Evolutionary conservation across 75 land plant species (phyloP), one percentile per base, ranked within the genome.

Genomic region (Pinus albicaulis): DNA sequence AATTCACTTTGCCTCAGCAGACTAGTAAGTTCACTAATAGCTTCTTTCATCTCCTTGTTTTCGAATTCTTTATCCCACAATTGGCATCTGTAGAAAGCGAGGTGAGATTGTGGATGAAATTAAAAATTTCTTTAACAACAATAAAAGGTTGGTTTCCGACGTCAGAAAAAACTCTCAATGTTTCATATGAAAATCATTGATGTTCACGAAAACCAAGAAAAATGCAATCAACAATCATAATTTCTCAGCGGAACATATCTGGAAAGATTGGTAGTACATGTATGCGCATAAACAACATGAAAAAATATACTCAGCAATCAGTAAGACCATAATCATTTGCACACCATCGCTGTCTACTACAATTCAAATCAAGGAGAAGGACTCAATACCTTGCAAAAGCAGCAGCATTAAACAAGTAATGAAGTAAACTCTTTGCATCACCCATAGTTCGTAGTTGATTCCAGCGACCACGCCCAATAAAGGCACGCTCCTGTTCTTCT

Each of bases 381-480:
- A 36, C 52, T 44, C 52, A 28, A n/a, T 61, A 98, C 99, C 98
- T 91, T 69, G 98, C 75, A 73, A 84, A 89, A 8, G 86, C 86
- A 34, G 92, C 88, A 76, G 78, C 77, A 81, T 84, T 87, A 77
- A 95, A 98, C 78, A 89, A 87, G 22, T 89, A 86, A 55, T 98
- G 91, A 57, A 98, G 88, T 56, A 98, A 77, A 62, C 52, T 86
- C 81, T 95, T 98, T 24, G 98, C 95, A 77, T 98, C 99, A 41
- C 84, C 98, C 91, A 95, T 89, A 55, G 98, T 89, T 4, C 93
- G 90, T 78, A 98, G 70, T 48, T 95, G 92, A 71, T 92, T 92
- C 99, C 99, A 98, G 25, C 94, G 87, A 36, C 93, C 94, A 72
- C 93, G 96, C 52, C 91, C 93, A 78, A 77, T 84, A 72, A 86